phyloP scores from a whole-genome alignment of 176 grass and related monocot species.

The Oryza australiensis region DNA sequence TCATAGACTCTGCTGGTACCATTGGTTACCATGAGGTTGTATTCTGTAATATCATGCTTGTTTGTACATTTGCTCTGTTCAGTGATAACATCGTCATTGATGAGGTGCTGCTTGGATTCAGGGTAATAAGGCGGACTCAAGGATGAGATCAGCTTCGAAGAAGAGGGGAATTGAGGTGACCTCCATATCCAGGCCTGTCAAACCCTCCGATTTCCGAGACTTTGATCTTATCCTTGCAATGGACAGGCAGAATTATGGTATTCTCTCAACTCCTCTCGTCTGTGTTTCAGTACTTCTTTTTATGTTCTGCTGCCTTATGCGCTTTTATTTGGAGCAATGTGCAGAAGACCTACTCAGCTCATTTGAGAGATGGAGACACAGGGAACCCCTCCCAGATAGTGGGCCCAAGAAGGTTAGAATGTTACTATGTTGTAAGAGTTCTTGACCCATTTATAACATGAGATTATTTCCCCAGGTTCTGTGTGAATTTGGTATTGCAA shows the following conservation, averaged over 20 bases:
- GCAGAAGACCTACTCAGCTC: conserved; percentile 86
- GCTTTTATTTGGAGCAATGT: conserved; percentile 28
- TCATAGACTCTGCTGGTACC: conserved; percentile 89
- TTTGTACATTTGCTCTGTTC: background rate
- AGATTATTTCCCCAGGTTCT: background rate
- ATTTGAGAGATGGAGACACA: conserved; percentile 87
- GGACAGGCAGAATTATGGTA: conserved; percentile 95
- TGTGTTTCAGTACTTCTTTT: conserved; percentile 4
- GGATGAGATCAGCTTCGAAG: conserved; percentile 85
- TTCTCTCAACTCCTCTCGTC: conserved; percentile 8
- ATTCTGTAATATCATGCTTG: conserved; percentile 5
- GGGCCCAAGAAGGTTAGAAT: conserved; percentile 74
- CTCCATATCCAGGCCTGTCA: conserved; percentile 84
- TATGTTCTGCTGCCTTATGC: conserved; percentile 9
- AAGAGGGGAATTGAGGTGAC: conserved; percentile 86
- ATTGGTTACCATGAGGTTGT: conserved; percentile 90
- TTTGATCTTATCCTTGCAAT: conserved; percentile 96
- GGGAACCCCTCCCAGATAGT: conserved; percentile 71
- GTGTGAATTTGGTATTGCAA: background rate
- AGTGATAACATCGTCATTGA: conserved; percentile 10
- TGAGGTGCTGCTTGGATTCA: background rate
- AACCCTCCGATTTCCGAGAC: conserved; percentile 79
- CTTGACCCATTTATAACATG: background rate
- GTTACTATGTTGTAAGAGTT: conserved; percentile 24
- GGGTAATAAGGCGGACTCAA: conserved; percentile 81